Evolutionary conservation across 768 basidiomycete genomes (phyloP).

Genomic region (Phylloporus scabripes): DNA sequence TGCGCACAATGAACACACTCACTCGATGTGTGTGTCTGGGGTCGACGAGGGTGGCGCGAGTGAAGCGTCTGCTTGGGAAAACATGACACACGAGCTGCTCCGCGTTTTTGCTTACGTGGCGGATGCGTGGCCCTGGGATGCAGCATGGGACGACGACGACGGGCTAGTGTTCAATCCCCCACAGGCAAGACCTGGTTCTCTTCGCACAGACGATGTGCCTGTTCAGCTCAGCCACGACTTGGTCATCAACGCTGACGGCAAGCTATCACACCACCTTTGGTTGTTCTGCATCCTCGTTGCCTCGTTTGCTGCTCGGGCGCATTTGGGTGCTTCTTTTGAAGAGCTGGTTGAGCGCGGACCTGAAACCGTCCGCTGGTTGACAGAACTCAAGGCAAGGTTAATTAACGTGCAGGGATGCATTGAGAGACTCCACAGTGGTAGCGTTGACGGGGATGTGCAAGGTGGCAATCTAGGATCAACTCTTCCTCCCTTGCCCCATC

Average conservation of each 20-base stretch:
- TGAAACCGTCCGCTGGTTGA: conserved; percentile 8
- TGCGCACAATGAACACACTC: conserved; percentile 5
- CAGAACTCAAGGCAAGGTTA: conserved; percentile 22
- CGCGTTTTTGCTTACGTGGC: conserved; percentile 19
- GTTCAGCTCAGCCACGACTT: conserved; percentile 22
- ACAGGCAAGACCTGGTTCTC: conserved; percentile 7
- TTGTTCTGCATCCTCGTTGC: conserved; percentile 34
- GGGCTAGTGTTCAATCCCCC: conserved; percentile 25
- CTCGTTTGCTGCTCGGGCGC: conserved; percentile 12
- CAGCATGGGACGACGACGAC: conserved; percentile 25
- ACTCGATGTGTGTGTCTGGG: conserved; percentile 3
- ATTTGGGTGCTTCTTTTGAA: conserved; percentile 10
- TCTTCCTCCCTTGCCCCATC: conserved; percentile 20
- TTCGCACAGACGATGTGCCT: conserved; percentile 12
- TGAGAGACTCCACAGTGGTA: conserved; percentile 14
- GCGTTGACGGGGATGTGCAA: conserved; percentile 18
- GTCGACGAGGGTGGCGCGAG: background rate
- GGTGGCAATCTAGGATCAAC: conserved; percentile 22
- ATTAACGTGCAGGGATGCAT: conserved; percentile 21
- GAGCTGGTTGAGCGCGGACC: conserved; percentile 12
- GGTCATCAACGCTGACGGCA: conserved; percentile 46
- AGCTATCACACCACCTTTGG: conserved; percentile 48
- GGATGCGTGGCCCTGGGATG: conserved; percentile 19
- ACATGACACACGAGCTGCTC: conserved; percentile 9
- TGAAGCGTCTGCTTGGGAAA: conserved; percentile 10